A percentile compares a stretch with the other conserved stretches of the same genome.
Conservation (phyloP, 1,139 yeast species). For the Pichia sp. region DNA sequence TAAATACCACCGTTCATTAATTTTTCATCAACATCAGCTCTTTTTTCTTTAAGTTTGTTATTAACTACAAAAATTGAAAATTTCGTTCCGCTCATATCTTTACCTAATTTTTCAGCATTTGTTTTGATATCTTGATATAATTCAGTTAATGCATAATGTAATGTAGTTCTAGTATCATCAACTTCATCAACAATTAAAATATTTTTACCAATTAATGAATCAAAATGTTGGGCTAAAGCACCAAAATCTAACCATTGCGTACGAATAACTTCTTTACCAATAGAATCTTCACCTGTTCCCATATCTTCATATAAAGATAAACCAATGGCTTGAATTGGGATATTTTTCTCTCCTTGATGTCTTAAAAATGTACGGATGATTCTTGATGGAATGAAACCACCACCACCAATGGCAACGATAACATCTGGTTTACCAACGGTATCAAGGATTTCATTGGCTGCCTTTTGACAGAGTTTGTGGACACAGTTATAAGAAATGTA, state of each 20-base stretch:
- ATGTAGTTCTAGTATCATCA: conserved; percentile 61
- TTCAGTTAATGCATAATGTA: conserved; percentile 56
- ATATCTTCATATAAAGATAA: conserved; percentile 55
- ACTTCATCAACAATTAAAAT: conserved; percentile 64
- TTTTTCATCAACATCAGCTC: conserved; percentile 43
- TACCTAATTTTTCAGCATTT: conserved; percentile 37
- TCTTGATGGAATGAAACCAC: conserved; percentile 64
- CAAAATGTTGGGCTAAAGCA: conserved; percentile 46
- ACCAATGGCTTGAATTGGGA: conserved; percentile 62
- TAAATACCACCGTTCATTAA: conserved; percentile 45
- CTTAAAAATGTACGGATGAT: conserved; percentile 56
- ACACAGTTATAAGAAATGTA: conserved; percentile 89
- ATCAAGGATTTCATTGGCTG: conserved; percentile 63
- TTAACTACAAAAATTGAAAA: conserved; percentile 55
- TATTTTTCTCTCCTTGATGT: conserved; percentile 48
- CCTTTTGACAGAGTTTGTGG: conserved; percentile 87
- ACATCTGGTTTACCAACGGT: conserved; percentile 53
- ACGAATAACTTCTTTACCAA: conserved; percentile 56
- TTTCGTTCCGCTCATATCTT: conserved; percentile 34
- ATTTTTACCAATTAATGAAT: conserved; percentile 52
- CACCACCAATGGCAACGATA: conserved; percentile 78
- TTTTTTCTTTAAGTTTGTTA: conserved; percentile 51
- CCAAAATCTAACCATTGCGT: conserved; percentile 68
- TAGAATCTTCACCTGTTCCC: conserved; percentile 38
- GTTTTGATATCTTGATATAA: conserved; percentile 49